Conservation (phyloP, 225 moss, liverwort and hornwort species). For the Sphagnum tenellum region DNA sequence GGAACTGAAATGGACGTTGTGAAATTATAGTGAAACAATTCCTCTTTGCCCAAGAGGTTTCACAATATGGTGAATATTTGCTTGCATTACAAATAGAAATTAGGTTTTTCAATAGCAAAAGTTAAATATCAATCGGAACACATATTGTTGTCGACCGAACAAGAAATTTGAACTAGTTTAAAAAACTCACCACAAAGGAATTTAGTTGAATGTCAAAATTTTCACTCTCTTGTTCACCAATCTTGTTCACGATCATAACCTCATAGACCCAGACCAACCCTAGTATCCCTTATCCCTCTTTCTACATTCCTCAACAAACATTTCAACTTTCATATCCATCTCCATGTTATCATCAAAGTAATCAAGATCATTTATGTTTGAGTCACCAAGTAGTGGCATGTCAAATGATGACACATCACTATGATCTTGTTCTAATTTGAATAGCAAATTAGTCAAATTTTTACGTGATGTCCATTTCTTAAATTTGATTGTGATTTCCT, state of each 20-base stretch:
- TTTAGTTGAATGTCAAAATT: too few relatives aligned
- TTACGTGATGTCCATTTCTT: slow-evolving; percentile 68
- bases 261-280: slow-evolving; percentile 44
- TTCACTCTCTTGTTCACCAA: slow-evolving; percentile 4
- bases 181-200: too few relatives aligned
- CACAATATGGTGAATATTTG: too few relatives aligned
- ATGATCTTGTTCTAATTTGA: slow-evolving; percentile 54
- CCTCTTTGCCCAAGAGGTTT: too few relatives aligned
- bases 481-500: slow-evolving; percentile 44
- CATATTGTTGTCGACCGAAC: too few relatives aligned
- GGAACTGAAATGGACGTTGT: too few relatives aligned
- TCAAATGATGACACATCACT: slow-evolving; percentile 54
- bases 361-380: slow-evolving; percentile 66
- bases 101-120: too few relatives aligned
- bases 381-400: slow-evolving; percentile 31
- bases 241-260: slow-evolving; percentile 37
- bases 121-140: too few relatives aligned
- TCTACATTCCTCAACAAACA: slow-evolving; percentile 66
- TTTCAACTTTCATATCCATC: slow-evolving; percentile 95
- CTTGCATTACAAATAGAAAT: too few relatives aligned
- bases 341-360: slow-evolving; percentile 66
- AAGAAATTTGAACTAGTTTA: too few relatives aligned
- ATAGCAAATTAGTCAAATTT: slow-evolving; percentile 67
- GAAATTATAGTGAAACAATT: too few relatives aligned
- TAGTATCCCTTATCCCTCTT: slow-evolving; percentile 54